These are phyloP conservation scores for Botrytis hyacinthi DNA, from an alignment of 2,329 filamentous ascomycete genomes.

Conservation along the genomic window DNA sequence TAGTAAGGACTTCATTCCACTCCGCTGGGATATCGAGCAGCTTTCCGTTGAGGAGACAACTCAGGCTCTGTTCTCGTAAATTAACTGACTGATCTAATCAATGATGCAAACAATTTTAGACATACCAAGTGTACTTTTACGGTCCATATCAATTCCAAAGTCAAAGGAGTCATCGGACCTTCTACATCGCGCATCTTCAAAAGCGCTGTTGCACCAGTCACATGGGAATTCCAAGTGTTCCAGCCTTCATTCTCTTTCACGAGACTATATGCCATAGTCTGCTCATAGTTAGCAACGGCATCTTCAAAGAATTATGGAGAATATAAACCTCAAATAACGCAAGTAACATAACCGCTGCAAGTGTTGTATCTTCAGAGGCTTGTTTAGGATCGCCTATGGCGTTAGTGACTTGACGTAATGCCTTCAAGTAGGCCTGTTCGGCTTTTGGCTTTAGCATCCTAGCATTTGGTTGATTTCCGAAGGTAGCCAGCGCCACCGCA, in stretches of 20 bases:
- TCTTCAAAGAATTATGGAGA: not conserved
- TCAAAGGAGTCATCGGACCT: slow-evolving; percentile 13
- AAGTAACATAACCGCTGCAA: slow-evolving; percentile 19
- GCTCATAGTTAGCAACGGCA: not conserved
- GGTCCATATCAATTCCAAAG: slow-evolving; percentile 15
- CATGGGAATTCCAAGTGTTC: slow-evolving; percentile 20
- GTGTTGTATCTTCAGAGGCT: slow-evolving; percentile 13
- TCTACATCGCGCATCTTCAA: slow-evolving; percentile 16
- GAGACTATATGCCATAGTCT: slow-evolving; percentile 16
- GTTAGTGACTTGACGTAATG: slow-evolving; percentile 13
- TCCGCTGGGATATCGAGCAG: not conserved
- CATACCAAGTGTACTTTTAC: slow-evolving; percentile 8
- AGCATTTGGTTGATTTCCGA: slow-evolving; percentile 18
- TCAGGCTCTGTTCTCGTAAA: not conserved
- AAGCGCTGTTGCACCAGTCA: slow-evolving; percentile 7
- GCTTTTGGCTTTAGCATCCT: slow-evolving; percentile 19
- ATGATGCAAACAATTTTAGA: not conserved
- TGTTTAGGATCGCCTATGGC: slow-evolving; percentile 14
- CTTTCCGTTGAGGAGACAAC: slow-evolving; percentile 18
- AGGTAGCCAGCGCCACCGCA: slow-evolving; percentile 17
- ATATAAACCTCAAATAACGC: slow-evolving; percentile 9
- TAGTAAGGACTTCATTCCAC: not conserved
- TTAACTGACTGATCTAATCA: not conserved
- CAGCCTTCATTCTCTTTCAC: slow-evolving; percentile 15
- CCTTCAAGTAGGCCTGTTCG: slow-evolving; percentile 15